Conservation (phyloP, 2,329 filamentous ascomycete species). For the Exophiala alcalophila region DNA sequence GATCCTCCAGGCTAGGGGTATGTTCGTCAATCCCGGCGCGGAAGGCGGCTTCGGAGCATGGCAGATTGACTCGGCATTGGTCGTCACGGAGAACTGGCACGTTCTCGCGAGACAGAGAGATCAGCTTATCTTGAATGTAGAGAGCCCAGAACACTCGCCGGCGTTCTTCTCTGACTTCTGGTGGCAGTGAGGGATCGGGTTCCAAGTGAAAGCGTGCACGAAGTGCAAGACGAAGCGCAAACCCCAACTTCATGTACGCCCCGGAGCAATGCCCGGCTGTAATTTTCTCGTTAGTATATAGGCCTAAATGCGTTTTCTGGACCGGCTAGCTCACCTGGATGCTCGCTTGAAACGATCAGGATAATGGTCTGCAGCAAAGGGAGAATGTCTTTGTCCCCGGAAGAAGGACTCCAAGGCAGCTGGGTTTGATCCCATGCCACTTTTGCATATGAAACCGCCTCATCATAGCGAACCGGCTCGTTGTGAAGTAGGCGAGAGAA, state of each 20-base stretch:
- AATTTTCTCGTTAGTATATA: too few species aligned
- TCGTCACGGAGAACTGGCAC: constrained; percentile 17
- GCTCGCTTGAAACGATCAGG: too few species aligned
- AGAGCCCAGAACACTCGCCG: constrained; percentile 34
- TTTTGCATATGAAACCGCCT: background rate
- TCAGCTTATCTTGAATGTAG: constrained; percentile 34
- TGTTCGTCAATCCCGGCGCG: background rate
- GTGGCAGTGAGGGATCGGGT: constrained; percentile 19
- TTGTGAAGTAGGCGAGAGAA: too few species aligned
- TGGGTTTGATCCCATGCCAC: background rate
- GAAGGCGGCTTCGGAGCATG: constrained; percentile 11
- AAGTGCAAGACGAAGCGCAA: constrained; percentile 60
- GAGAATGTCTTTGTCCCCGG: constrained; percentile 33
- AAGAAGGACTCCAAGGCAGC: background rate
- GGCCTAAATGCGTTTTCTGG: too few species aligned
- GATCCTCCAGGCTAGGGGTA: constrained; percentile 1
- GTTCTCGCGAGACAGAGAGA: constrained; percentile 30
- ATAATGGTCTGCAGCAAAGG: constrained; percentile 38
- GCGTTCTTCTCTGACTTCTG: constrained; percentile 33
- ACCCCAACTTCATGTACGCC: constrained; percentile 39
- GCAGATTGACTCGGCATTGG: constrained; percentile 23
- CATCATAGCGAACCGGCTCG: background rate
- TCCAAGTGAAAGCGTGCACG: constrained; percentile 34
- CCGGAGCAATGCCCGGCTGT: constrained; percentile 23
- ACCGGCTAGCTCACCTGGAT: too few species aligned